Evolutionary conservation across 1,284 basidiomycete species (phyloP), one percentile per base, ranked within the genome.

Genomic region (Cystobasidiaceae sp.): DNA sequence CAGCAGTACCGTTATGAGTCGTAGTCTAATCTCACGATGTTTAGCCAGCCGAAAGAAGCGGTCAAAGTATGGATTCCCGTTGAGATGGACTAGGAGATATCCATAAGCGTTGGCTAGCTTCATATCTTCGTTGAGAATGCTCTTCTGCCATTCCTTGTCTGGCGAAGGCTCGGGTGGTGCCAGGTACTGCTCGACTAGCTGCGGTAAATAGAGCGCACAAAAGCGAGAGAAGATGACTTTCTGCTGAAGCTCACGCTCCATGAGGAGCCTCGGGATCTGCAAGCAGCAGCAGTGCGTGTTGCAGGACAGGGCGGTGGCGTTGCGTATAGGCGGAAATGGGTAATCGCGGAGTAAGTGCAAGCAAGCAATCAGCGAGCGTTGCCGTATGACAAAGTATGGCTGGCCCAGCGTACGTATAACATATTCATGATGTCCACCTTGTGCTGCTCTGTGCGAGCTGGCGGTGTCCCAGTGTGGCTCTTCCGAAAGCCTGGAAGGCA

Each of bases 401-500:
- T 8, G 27, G 23, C 25, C 9, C 5, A 11, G 45, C 54, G 19
- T 28, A 64, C 61, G 25, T 55, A 64, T 19, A 64, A 32, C 21
- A 64, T 39, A 44, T 64, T 64, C 19, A 64, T 39, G 23, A 64
- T 56, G 61, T 64, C 61, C 9, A 64, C 52, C 39, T 64, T 64
- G 52, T 64, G 61, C 44, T 64, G 61, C 27, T 64, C 61, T 8
- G 61, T 54, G 17, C 61, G 51, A 19, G 61, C 43, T 17, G 61
- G 51, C 45, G 61, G 44, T 54, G 43, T 48, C 17, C 61, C 61
- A 37, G 56, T 56, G 17, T 34, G 32, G 52, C 61, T 64, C 27
- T 64, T 23, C 8, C 33, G 51, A 25, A 64, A 44, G 44, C 52
- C 61, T 64, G 51, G 2, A 4, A 19, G 13, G 23, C 23, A 19